Evolutionary conservation across 1,284 basidiomycete species (phyloP), one percentile per base, ranked within the genome.

Genomic region (Irpex sp.): DNA sequence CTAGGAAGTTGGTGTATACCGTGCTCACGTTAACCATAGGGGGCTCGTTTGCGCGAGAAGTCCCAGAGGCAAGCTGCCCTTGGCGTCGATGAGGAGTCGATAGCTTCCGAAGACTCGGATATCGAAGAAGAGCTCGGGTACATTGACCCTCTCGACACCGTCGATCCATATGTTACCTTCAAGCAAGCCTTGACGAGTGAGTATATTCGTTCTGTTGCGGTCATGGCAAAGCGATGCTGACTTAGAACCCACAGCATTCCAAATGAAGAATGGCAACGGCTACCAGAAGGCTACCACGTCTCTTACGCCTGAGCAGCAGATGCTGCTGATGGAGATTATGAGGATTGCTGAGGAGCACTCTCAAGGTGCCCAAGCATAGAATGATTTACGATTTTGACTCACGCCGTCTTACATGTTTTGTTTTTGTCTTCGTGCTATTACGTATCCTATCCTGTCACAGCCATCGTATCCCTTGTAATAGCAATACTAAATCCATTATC

Each of bases 241-340:
- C 19, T 39, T 19, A 17, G 33, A 26, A 46, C 31, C 53, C 17
- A 36, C 46, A 93, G 90, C 79, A 19, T 88, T 92, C 78, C 90
- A 93, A 78, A 84, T 81, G 78, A 84, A 87, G 71, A 92, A 92
- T 67, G 76, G 78, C 1, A 74, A 79, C 4, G 75, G 80, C 58
- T 92, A 93, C 73, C 88, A 90, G 70, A 80, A 83, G 31, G 84
- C 87, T 13, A 93, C 90, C 39, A 90, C 90, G 3, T 79, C 79
- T 19, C 79, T 93, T 64, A 80, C 78, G 62, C 79, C 89, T 51
- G 91, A 93, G 33, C 87, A 89, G 68, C 90, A 92, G 73, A 89
- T 89, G 0, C 69, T 87, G 59, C 80, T 93, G 60, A 93, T 93
- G 89, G 91, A 93, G 70, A 83, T 91, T 61, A 92, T 92, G 89